phyloP scores from a whole-genome alignment of 495 filamentous ascomycete genomes.

The Hypoxylon rickii region DNA sequence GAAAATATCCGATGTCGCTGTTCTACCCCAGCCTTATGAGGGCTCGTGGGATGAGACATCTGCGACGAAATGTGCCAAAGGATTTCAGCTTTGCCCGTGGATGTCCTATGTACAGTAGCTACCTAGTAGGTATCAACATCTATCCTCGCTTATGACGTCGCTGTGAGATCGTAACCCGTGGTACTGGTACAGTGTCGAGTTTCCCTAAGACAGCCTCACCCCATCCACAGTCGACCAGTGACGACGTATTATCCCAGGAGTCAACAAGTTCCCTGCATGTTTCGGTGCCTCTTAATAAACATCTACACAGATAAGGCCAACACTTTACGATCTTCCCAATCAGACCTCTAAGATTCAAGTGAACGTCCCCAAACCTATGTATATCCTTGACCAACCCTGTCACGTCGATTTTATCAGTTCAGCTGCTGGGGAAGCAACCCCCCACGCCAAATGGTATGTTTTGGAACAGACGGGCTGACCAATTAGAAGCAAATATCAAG shows the following conservation, averaged over 20 bases:
- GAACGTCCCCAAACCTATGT: constrained; percentile 16
- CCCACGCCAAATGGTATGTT: constrained; percentile 15
- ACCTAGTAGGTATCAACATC: too few relatives aligned
- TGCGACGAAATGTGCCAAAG: not conserved
- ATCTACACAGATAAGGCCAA: too few relatives aligned
- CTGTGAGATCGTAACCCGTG: constrained; percentile 2
- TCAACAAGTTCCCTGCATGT: not conserved
- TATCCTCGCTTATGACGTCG: constrained; percentile 14
- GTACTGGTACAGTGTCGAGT: not conserved
- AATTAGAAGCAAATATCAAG: too few relatives aligned
- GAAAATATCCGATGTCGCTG: constrained; percentile 25
- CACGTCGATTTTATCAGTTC: constrained; percentile 23
- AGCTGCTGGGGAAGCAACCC: constrained; percentile 8
- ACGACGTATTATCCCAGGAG: not conserved
- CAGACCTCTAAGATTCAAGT: not conserved
- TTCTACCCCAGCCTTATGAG: constrained; percentile 18
- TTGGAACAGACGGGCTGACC: not conserved
- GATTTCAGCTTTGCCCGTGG: too few relatives aligned
- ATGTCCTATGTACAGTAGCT: not conserved
- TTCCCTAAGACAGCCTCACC: constrained; percentile 16
- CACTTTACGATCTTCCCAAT: not conserved
- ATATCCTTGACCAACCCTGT: constrained; percentile 12
- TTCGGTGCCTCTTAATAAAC: too few relatives aligned
- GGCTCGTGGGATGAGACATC: constrained; percentile 19
- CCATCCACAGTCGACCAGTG: too few relatives aligned